Base-by-base conservation (phyloP, 306 rosid genomes). In the Lithocarpus polystachyus region DNA sequence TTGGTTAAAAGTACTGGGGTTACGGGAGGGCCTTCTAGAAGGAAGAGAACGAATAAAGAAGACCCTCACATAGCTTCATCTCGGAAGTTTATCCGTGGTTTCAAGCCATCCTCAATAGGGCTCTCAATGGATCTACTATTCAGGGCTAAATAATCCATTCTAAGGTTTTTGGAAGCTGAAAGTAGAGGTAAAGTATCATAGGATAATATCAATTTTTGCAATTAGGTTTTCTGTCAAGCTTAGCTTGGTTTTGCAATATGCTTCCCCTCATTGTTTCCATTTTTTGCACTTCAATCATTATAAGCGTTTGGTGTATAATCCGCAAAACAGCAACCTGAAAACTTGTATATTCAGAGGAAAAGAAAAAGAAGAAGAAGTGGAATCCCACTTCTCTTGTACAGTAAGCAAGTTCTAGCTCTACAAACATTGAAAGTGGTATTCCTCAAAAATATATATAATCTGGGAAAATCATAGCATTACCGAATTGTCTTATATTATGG, bases 71-170 rank as follows among this genome's bases (percentile, higher is more conserved):
- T 52, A 82, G 86, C 89, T 19, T 89, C 98, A 17, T 84, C 98
- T 12, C 89, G 87, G 82, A 94, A 84, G 79, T 77, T 92, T 70
- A 83, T 90, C 75, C 90, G 89, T 61, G 87, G 89, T 31, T 85
- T 94, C 77, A 94, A 92, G 82, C 96, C 93, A 18, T 86, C 94
- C 48, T 85, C 92, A 4, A 75, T 90, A 35, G 92, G 92, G 81
- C 82, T 88, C 67, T 89, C 92, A 6, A 80, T 86, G 80, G 83
- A 81, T 87, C 78, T 85, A 74, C 75, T 93, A 62, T 84, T 92
- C 78, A 84, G 78, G 75, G 75, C 83, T 80, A 90, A 86, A 82
- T 90, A 87, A 82, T 80, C 75, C 72, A 53, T 76, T 56, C 79
- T 18, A 67, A 10, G 75, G 86, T 78, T 86, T 87, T 84, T 59